phyloP scores from a whole-genome alignment of 352 stramenopile species.

The Phytophthora fragariaefolia region DNA sequence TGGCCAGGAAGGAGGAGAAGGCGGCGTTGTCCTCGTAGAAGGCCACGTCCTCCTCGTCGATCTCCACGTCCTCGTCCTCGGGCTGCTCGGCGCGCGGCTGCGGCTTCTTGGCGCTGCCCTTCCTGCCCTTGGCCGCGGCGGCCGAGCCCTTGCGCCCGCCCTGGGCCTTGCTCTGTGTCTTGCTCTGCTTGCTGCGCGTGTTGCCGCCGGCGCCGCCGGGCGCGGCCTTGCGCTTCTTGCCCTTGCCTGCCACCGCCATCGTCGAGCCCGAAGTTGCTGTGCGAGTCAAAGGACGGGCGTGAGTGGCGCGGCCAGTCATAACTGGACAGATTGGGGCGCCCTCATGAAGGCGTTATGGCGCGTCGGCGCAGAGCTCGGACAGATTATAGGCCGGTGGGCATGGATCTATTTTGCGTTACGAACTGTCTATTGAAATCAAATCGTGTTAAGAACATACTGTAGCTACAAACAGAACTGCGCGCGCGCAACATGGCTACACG shows the following conservation, averaged over 20 bases:
- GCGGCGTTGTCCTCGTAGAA: conserved; percentile 80
- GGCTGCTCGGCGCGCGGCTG: conserved; percentile 18
- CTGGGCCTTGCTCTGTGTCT: conserved; percentile 33
- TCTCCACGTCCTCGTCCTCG: conserved; percentile 65
- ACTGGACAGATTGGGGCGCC: neutral
- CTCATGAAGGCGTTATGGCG: neutral
- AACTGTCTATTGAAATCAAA: conserved; percentile 3
- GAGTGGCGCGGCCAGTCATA: conserved; percentile 28
- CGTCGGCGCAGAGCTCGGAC: no score
- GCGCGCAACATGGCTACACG: no score
- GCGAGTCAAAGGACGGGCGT: conserved; percentile 17
- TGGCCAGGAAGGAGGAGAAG: conserved; percentile 77
- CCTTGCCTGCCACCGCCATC: conserved; percentile 39
- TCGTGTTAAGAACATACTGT: neutral
- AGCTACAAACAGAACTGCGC: neutral
- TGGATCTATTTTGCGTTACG: no score
- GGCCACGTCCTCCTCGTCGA: conserved; percentile 80
- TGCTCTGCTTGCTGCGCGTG: conserved; percentile 48
- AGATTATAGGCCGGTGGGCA: no score
- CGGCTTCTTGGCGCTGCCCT: conserved; percentile 41
- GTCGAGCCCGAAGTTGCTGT: conserved; percentile 19
- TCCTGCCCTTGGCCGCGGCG: conserved; percentile 31
- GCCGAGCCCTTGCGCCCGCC: conserved; percentile 8
- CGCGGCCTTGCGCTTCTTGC: conserved; percentile 54
- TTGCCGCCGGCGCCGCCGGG: conserved; percentile 14